Base-by-base conservation (phyloP, 495 filamentous ascomycete genomes). In the Talaromyces trachyspermus region DNA sequence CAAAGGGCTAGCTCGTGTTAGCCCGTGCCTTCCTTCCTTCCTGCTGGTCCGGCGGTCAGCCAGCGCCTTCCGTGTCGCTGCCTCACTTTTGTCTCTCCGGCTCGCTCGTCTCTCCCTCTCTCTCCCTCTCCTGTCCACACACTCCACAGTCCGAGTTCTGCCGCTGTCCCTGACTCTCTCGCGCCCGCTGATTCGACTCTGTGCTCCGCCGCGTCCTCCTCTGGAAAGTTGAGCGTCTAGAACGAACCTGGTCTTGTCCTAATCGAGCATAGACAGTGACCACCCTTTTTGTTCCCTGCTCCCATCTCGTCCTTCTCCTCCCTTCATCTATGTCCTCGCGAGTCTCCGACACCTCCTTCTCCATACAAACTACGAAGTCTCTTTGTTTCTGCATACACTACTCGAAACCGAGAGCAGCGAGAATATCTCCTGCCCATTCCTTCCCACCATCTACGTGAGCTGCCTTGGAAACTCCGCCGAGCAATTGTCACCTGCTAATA, bases 71-170 rank as follows among this genome's bases (percentile, higher is more conserved):
- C 69, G 69, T 64, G 65, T 72, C 64, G 69, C 61, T 62, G 69
- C 69, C 67, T 70, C 69, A 70, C 64, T 72, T 68, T 57, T 43
- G n/a, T n/a, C n/a, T n/a, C n/a, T n/a, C n/a, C n/a, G n/a, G n/a
- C n/a, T n/a, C n/a, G n/a, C n/a, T n/a, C n/a, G n/a, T n/a, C n/a
- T n/a, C n/a, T 52, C 49, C 49, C 26, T 30, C 43, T 51, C 43
- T 23, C 37, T 26, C 38, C 32, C 30, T 23, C 30, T 47, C 50
- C 36, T 54, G 43, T 43, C 49, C 51, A 48, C 50, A 50, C 43
- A 40, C 8, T 33, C 32, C 30, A 7, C 37, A 38, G 18, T 45
- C 26, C 40, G 19, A 30, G 23, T n/a, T n/a, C 8, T 1, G 10
- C 4, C 35, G 35, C 14, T 37, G 32, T 35, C n/a, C 3, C 5